These are phyloP conservation scores for Verticillium nonalfalfae DNA, from an alignment of 2,329 filamentous ascomycete genomes.

Conservation along the genomic window DNA sequence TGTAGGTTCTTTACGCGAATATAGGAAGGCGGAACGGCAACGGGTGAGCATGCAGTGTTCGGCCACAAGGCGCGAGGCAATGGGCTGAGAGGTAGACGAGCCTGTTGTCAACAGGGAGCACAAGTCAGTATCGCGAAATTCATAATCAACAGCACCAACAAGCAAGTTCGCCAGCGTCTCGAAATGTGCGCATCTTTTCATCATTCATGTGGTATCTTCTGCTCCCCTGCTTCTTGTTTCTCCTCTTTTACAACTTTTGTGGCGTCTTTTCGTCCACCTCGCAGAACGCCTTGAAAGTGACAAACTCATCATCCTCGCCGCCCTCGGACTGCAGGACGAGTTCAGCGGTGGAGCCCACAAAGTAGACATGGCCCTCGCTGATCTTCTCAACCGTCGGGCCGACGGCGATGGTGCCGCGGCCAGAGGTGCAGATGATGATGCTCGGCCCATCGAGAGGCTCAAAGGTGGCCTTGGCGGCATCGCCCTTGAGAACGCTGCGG, in stretches of 20 bases:
- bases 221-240: background rate
- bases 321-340: constrained; percentile 66
- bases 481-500: constrained; percentile 64
- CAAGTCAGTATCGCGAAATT: background rate
- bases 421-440: constrained; percentile 84
- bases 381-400: constrained; percentile 74
- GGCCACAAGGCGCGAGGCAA: no score
- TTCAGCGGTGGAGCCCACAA: constrained; percentile 84
- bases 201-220: background rate
- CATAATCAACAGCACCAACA: background rate
- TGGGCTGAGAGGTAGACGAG: background rate
- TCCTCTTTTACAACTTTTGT: constrained; percentile 18
- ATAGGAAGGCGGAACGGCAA: no score
- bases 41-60: no score
- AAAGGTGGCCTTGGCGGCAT: constrained; percentile 78
- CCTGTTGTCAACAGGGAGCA: background rate
- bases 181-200: background rate
- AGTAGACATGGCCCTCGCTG: constrained; percentile 69
- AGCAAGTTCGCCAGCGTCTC: background rate
- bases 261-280: constrained; percentile 56
- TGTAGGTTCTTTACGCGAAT: no score
- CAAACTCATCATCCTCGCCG: constrained; percentile 61
- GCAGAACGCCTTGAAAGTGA: constrained; percentile 91
- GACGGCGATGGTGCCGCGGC: constrained; percentile 77
- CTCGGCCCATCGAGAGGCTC: constrained; percentile 83